Evolutionary conservation across 2,329 filamentous ascomycete genomes (phyloP).

Genomic region (Paraphaeosphaeria minitans): DNA sequence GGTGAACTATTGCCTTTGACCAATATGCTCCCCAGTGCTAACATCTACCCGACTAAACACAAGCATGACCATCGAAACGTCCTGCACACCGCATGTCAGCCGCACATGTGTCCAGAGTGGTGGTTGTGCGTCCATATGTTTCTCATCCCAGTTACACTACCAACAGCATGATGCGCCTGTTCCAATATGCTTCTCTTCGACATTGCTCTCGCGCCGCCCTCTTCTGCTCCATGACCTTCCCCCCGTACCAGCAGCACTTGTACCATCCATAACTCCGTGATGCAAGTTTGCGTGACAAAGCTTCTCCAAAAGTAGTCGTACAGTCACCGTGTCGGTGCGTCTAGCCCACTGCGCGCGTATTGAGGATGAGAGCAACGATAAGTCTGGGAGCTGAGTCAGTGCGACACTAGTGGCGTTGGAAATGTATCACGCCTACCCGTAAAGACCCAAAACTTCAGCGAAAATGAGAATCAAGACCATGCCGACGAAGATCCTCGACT

Average conservation of each 20-base stretch:
- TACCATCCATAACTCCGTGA: slow-evolving; percentile 27
- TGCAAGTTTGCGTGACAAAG: slow-evolving; percentile 27
- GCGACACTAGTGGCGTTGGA: background rate
- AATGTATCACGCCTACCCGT: slow-evolving; percentile 70
- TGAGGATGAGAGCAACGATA: slow-evolving; percentile 91
- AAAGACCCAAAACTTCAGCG: slow-evolving; percentile 93
- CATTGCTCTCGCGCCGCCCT: background rate
- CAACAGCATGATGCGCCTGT: background rate
- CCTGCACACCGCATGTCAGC: background rate
- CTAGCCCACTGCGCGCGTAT: slow-evolving; percentile 76
- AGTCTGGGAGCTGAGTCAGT: slow-evolving; percentile 60
- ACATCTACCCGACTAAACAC: background rate
- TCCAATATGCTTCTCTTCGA: background rate
- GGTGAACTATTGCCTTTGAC: background rate
- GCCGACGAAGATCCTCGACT: slow-evolving; percentile 94
- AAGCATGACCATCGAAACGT: background rate
- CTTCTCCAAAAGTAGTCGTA: slow-evolving; percentile 36
- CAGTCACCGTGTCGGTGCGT: slow-evolving; percentile 19
- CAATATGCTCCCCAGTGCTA: background rate
- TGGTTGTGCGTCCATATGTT: background rate
- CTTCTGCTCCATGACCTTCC: background rate
- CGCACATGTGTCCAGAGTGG: background rate
- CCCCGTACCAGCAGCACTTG: background rate
- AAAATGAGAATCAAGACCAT: slow-evolving; percentile 99
- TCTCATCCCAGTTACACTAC: background rate